phyloP scores from a whole-genome alignment of 2,329 filamentous ascomycete species.

The Aspergillus sp. region DNA sequence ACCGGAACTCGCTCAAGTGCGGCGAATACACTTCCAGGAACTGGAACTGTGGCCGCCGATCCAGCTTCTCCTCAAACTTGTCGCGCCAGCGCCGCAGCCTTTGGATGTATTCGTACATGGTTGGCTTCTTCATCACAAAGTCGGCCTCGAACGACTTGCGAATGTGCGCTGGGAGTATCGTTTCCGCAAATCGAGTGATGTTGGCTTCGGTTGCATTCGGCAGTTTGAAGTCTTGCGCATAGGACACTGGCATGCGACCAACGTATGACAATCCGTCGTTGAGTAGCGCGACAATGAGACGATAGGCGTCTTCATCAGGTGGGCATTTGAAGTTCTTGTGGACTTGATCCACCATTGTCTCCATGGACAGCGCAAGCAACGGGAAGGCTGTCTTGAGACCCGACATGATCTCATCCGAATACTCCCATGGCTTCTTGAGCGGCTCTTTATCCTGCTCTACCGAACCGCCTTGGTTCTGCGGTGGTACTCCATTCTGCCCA shows the following conservation, averaged over 20 bases:
- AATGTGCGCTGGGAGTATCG: slow-evolving; percentile 87
- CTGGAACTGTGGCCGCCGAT: slow-evolving; percentile 63
- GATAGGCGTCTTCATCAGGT: slow-evolving; percentile 94
- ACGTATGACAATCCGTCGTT: slow-evolving; percentile 94
- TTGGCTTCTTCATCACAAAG: slow-evolving; percentile 89
- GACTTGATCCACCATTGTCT: slow-evolving; percentile 98
- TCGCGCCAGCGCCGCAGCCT: slow-evolving; percentile 93
- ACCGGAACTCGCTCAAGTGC: slow-evolving; percentile 90
- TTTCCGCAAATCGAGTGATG: slow-evolving; percentile 92
- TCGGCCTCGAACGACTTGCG: slow-evolving; percentile 95
- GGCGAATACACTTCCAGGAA: slow-evolving; percentile 80
- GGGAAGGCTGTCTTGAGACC: slow-evolving; percentile 96
- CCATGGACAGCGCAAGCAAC: slow-evolving; percentile 91
- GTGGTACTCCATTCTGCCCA: slow-evolving; percentile 16
- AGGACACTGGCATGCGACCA: slow-evolving; percentile 73
- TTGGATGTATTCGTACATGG: slow-evolving; percentile 97
- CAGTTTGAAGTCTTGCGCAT: slow-evolving; percentile 83
- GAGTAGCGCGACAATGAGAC: slow-evolving; percentile 90
- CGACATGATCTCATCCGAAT: slow-evolving; percentile 90
- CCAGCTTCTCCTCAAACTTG: slow-evolving; percentile 95
- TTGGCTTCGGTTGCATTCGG: slow-evolving; percentile 87
- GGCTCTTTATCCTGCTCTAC: slow-evolving; percentile 33
- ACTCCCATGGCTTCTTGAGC: slow-evolving; percentile 82
- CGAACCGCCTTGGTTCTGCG: slow-evolving; percentile 14
- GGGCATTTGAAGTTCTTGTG: slow-evolving; percentile 99